A percentile compares a stretch with the other conserved stretches of the same genome.
Evolutionary conservation across 805 yeast genomes (phyloP).

Genomic region (Starmerella bombicola): DNA sequence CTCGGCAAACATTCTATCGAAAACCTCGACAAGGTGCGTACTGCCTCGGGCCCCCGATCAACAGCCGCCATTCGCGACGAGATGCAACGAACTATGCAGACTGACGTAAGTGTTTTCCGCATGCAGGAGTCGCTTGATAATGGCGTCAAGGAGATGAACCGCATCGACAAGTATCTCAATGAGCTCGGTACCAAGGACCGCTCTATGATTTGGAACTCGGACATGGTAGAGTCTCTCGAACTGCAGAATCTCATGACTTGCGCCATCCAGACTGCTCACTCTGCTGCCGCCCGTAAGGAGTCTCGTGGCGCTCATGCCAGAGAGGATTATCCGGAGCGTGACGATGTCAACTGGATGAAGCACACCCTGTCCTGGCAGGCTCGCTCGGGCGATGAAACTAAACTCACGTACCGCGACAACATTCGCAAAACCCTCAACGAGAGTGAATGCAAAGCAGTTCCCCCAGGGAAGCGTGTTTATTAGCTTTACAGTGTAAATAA

Average conservation of each 20-base stretch:
- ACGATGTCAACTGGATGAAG: conserved; percentile 95
- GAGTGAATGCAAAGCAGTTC: conserved; percentile 86
- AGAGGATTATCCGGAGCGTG: conserved; percentile 94
- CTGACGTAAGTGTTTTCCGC: conserved; percentile 94
- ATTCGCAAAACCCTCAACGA: conserved; percentile 75
- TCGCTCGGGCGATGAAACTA: conserved; percentile 54
- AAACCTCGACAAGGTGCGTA: conserved; percentile 79
- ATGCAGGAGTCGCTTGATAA: conserved; percentile 80
- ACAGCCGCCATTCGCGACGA: conserved; percentile 82
- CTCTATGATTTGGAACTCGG: conserved; percentile 98
- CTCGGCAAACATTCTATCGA: conserved; percentile 82
- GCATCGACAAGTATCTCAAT: conserved; percentile 58
- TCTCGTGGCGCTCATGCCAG: conserved; percentile 99
- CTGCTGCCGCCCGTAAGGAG: conserved; percentile 92
- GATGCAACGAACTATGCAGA: conserved; percentile 95
- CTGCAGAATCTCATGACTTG: conserved; percentile 92
- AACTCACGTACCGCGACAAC: conserved; percentile 75
- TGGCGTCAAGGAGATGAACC: conserved; percentile 70
- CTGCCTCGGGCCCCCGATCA: conserved; percentile 63
- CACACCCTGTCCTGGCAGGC: conserved; percentile 90
- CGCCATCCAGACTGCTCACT: conserved; percentile 87
- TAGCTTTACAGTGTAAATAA: no score
- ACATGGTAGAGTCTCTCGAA: conserved; percentile 89
- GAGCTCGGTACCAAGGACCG: conserved; percentile 84
- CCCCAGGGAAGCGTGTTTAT: conserved; percentile 93